Evolutionary conservation across 768 basidiomycete genomes (phyloP), one percentile per base, ranked within the genome.

Genomic region (Boletus rufocinnamomeus): DNA sequence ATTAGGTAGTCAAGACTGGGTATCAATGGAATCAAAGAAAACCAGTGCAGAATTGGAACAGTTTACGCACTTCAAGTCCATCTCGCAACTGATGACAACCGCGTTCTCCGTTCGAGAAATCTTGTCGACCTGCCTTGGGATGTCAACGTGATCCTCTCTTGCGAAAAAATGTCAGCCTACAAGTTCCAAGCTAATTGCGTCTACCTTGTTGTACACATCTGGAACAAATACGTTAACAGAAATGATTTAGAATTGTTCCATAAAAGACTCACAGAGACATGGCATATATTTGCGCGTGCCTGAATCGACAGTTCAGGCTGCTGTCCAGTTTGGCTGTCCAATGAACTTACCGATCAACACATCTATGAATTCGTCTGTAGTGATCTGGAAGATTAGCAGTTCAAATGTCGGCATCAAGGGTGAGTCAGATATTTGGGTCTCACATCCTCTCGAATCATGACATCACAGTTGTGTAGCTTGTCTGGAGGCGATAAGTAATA

Each of bases 401-500:
- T 50, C 52, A 41, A 50, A 32, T 2, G 53, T 59, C 1, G 57
- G 46, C 40, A 38, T 59, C 21, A 57, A 43, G 50, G 60, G 54
- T 45, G 19, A 47, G 32, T 53, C 52, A 34, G 14, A 37, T 53
- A 35, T 44, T 37, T 35, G 25, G 41, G 32, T 38, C 73, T 65
- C 66, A 97, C 95, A 75, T 99, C 96, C 80, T 99, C 95, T 69
- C 97, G 83, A 66, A 99, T 93, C 94, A 98, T 96, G 10, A 98
- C 89, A 74, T 99, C 96, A 69, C 94, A 96, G 67, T 96, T 92
- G 69, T 93, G 93, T 30, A 94, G 74, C 73, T 93, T 95, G 72
- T 93, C 91, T 93, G 61, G 6, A 45, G 9, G 21, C 1, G 11
- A 48, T 70, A 44, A 66, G 66, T 10, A 17, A 58, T 25, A 25